These are phyloP conservation scores for Penicillium sp. DNA, from an alignment of 2,329 filamentous ascomycete genomes.

Conservation along the genomic window DNA sequence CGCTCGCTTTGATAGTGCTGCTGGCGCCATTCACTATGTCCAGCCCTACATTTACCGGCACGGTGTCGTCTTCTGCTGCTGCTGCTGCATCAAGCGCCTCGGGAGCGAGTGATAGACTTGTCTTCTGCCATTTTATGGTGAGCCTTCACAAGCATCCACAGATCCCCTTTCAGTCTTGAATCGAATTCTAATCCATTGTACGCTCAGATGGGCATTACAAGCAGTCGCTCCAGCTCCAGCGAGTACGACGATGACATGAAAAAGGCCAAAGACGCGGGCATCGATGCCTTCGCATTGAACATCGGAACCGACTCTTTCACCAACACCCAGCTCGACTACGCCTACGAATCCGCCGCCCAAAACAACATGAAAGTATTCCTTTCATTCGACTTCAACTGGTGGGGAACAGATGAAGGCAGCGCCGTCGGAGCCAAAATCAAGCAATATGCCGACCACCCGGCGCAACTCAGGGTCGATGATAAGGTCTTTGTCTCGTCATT, in stretches of 20 bases:
- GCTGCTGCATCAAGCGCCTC: slow-evolving; percentile 5
- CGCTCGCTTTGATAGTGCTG: slow-evolving; percentile 21
- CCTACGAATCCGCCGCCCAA: slow-evolving; percentile 55
- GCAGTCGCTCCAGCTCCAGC: slow-evolving; percentile 45
- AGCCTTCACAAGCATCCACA: slow-evolving; percentile 1
- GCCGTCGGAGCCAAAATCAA: slow-evolving; percentile 52
- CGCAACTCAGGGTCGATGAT: slow-evolving; percentile 55
- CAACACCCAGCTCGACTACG: slow-evolving; percentile 53
- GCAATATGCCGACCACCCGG: slow-evolving; percentile 49
- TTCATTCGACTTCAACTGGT: slow-evolving; percentile 63
- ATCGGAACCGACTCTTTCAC: slow-evolving; percentile 51
- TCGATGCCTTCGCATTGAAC: slow-evolving; percentile 58
- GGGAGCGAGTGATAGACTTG: slow-evolving; percentile 31
- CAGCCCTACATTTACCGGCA: slow-evolving; percentile 13
- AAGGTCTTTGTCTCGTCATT: slow-evolving; percentile 61
- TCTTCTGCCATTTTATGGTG: slow-evolving; percentile 53
- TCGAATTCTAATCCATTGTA: too few species aligned
- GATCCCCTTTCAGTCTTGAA: too few species aligned
- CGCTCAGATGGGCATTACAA: slow-evolving; percentile 50
- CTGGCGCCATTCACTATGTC: slow-evolving; percentile 18
- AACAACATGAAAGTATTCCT: slow-evolving; percentile 59
- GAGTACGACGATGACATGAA: slow-evolving; percentile 56
- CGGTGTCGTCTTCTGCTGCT: background rate
- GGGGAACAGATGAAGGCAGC: slow-evolving; percentile 39
- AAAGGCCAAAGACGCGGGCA: slow-evolving; percentile 47